Evolutionary conservation across 306 rosid genomes (phyloP).

Genomic region (Quercus suber): DNA sequence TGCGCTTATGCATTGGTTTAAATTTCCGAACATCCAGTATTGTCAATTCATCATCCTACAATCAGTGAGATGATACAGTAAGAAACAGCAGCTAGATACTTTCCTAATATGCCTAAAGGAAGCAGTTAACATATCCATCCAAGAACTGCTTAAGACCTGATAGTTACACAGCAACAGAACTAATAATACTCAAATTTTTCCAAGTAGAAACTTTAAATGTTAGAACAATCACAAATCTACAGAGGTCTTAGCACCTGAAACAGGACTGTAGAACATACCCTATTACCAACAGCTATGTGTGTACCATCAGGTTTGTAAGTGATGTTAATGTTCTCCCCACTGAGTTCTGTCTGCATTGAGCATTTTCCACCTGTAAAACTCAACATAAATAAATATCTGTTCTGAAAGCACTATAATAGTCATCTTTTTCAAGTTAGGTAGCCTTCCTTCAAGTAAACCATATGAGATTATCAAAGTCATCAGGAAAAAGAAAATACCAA

Average conservation of each 20-base stretch:
- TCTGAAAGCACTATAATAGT: background rate
- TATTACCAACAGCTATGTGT: constrained; percentile 89
- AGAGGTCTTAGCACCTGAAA: constrained; percentile 22
- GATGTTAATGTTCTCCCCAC: constrained; percentile 93
- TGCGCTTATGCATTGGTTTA: constrained; percentile 89
- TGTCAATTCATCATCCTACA: constrained; percentile 88
- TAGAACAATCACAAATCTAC: constrained; percentile 6
- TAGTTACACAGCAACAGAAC: constrained; percentile 5
- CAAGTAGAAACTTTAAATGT: constrained; percentile 2
- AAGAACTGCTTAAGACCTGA: background rate
- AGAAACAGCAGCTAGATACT: constrained; percentile 1
- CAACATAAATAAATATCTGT: constrained; percentile 16
- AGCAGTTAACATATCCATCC: background rate
- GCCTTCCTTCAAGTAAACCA: background rate
- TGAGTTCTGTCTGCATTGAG: constrained; percentile 84
- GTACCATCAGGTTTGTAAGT: constrained; percentile 97
- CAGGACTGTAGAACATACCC: constrained; percentile 53
- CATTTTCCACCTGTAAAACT: constrained; percentile 79
- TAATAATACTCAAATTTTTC: background rate
- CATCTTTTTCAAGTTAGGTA: background rate
- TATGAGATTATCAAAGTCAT: background rate
- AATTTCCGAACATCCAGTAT: constrained; percentile 94
- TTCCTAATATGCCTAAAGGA: background rate
- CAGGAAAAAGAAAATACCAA: too few species aligned
- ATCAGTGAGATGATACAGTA: constrained; percentile 7